Percentiles rank a stretch among this genome's conserved stretches.
Evolutionary conservation across 192 early-diverging fungal species (phyloP).

Genomic region (Diversispora epigaea): DNA sequence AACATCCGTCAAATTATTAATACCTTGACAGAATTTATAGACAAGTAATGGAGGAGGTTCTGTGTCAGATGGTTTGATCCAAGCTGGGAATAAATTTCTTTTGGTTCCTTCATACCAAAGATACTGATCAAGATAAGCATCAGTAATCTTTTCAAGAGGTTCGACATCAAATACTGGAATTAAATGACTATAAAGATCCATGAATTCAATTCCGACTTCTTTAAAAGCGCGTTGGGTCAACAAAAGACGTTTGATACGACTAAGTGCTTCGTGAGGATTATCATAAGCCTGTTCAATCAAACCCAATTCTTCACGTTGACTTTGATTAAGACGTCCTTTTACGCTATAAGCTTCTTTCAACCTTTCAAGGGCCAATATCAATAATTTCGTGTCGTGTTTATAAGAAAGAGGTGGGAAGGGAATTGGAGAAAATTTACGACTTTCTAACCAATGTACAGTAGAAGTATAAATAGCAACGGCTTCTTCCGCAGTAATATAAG

Average conservation of each 20-base stretch:
- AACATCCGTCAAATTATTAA: conserved; percentile 95
- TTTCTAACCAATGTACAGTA: conserved; percentile 97
- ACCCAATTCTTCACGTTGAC: conserved; percentile 95
- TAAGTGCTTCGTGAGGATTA: conserved; percentile 83
- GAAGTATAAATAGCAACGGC: conserved; percentile 97
- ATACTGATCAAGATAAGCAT: conserved; percentile 98
- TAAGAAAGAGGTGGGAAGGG: conserved; percentile 99
- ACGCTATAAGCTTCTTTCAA: conserved; percentile 95
- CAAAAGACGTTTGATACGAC: conserved; percentile 91
- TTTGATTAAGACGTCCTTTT: conserved; percentile 90
- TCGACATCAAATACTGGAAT: conserved; percentile 98
- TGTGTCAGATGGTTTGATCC: conserved; percentile 97
- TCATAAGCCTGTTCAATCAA: conserved; percentile 99
- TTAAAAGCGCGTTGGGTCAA: conserved; percentile 98
- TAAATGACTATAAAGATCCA: conserved; percentile 97
- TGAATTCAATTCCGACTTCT: conserved; percentile 99
- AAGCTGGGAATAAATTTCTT: conserved; percentile 95
- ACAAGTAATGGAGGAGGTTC: conserved; percentile 96
- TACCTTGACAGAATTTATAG: conserved; percentile 94
- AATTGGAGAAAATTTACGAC: conserved; percentile 96
- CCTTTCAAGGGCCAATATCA: conserved; percentile 92
- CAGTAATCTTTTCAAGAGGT: conserved; percentile 99
- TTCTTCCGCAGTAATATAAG: conserved; percentile 96
- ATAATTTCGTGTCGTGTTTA: conserved; percentile 99
- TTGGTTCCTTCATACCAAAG: conserved; percentile 99